phyloP scores from a whole-genome alignment of 768 basidiomycete species.

The Filobasidium floriforme region DNA sequence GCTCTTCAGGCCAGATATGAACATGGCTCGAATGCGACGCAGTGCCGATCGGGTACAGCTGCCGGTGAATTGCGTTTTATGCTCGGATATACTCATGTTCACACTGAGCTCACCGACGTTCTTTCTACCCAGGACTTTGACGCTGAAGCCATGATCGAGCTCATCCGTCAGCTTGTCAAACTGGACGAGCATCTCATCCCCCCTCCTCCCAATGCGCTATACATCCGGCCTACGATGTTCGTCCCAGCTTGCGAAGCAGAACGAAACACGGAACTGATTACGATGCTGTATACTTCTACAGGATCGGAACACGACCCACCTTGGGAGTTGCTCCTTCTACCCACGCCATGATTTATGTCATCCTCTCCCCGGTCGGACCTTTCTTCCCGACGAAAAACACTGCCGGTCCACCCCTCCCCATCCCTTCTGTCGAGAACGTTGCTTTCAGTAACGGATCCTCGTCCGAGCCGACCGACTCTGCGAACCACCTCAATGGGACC shows the following conservation, averaged over 20 bases:
- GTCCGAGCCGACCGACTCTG: slow-evolving; percentile 15
- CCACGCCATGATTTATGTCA: slow-evolving; percentile 28
- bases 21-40: slow-evolving; percentile 32
- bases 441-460: slow-evolving; percentile 9
- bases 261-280: background rate
- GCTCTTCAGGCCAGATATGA: slow-evolving; percentile 32
- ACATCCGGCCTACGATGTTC: slow-evolving; percentile 24
- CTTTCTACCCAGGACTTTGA: slow-evolving; percentile 23
- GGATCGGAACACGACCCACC: slow-evolving; percentile 30
- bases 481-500: slow-evolving; percentile 6
- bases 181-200: slow-evolving; percentile 29
- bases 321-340: slow-evolving; percentile 28
- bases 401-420: slow-evolving; percentile 2
- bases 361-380: slow-evolving; percentile 31
- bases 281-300: background rate
- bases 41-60: slow-evolving; percentile 26
- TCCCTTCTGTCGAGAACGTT: slow-evolving; percentile 12
- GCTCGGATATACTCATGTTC: too few species aligned
- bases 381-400: slow-evolving; percentile 27
- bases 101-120: background rate
- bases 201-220: slow-evolving; percentile 28
- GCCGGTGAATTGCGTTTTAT: slow-evolving; percentile 21
- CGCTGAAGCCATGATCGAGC: slow-evolving; percentile 24
- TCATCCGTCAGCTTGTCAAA: slow-evolving; percentile 26
- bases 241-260: background rate